Conservation (phyloP, 2,329 filamentous ascomycete genomes). For the Colletotrichum sp. region DNA sequence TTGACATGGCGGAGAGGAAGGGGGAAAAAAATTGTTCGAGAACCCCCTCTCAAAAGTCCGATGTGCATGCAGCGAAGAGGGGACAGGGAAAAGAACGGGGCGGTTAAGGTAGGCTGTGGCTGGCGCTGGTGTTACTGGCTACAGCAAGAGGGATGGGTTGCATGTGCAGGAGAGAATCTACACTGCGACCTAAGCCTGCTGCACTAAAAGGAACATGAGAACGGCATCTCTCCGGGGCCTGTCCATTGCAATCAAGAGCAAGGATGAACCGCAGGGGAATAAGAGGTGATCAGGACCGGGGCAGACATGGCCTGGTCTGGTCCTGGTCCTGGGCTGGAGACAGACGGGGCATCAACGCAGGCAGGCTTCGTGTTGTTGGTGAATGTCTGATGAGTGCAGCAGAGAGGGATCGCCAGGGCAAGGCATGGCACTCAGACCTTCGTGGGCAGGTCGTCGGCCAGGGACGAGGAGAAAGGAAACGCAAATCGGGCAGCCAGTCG, state of each 20-base stretch:
- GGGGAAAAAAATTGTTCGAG: neutral
- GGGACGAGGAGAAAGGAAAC: neutral
- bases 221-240: neutral
- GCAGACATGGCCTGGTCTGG: neutral
- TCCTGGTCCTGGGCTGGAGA: neutral
- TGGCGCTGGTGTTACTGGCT: neutral
- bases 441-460: neutral
- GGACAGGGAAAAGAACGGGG: neutral
- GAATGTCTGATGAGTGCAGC: neutral
- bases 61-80: neutral
- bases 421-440: neutral
- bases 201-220: neutral
- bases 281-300: neutral
- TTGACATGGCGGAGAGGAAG: neutral
- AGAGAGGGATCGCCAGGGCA: conserved; percentile 1
- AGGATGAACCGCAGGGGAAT: neutral
- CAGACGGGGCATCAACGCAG: neutral
- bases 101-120: conserved; percentile 8
- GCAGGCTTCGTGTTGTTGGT: neutral
- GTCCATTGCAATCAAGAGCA: neutral
- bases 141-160: neutral
- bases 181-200: neutral
- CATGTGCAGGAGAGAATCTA: conserved; percentile 1
- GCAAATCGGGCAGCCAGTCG: neutral
- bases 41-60: neutral